Percentiles rank a stretch among this genome's conserved stretches.
Evolutionary conservation across 495 filamentous ascomycete genomes (phyloP).

Genomic region (Aspergillus egyptiacus): DNA sequence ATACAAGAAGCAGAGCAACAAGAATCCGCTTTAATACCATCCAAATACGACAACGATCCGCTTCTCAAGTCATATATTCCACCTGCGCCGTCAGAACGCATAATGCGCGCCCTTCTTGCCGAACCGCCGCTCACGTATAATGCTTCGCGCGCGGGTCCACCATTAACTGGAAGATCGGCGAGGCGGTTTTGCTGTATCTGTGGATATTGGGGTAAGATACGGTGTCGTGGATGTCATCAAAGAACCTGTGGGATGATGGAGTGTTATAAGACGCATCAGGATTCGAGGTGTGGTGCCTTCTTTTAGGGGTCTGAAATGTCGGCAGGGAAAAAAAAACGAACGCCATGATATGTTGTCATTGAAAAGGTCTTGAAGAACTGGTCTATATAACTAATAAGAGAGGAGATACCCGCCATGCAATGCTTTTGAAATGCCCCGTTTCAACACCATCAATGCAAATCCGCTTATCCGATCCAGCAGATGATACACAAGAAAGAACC

Average conservation of each 20-base stretch:
- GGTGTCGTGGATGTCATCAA: conserved; percentile 76
- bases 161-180: conserved; percentile 48
- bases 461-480: not conserved
- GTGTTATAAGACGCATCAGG: conserved; percentile 73
- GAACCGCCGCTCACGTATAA: conserved; percentile 75
- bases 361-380: too few relatives aligned
- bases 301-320: too few relatives aligned
- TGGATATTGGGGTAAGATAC: conserved; percentile 85
- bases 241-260: conserved; percentile 75
- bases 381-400: not conserved
- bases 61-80: conserved; percentile 60
- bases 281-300: conserved; percentile 69
- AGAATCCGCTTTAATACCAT: conserved; percentile 35
- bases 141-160: conserved; percentile 60
- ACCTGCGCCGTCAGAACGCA: conserved; percentile 55
- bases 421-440: not conserved
- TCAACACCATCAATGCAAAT: not conserved
- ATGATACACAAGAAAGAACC: not conserved
- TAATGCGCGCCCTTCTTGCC: conserved; percentile 61
- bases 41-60: conserved; percentile 52
- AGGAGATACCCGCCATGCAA: conserved; percentile 3
- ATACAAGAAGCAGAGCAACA: conserved; percentile 20
- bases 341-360: too few relatives aligned
- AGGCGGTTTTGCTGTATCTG: conserved; percentile 81
- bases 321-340: too few relatives aligned